These are phyloP conservation scores for Neurospora sp. DNA, from an alignment of 495 filamentous ascomycete species.

Conservation along the genomic window DNA sequence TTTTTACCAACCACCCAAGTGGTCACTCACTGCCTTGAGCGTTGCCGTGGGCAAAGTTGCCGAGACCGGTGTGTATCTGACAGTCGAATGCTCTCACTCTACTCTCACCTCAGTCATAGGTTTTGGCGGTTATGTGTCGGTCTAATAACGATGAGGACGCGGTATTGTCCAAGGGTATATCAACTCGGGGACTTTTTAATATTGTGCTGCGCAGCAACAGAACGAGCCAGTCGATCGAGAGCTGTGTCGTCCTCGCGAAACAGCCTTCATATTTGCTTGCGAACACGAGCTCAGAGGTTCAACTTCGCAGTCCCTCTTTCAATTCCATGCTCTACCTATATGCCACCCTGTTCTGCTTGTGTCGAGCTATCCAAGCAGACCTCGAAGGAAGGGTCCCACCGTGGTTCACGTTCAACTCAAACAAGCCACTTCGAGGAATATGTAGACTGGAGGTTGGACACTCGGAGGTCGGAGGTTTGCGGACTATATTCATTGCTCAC, in stretches of 20 bases:
- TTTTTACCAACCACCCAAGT: not conserved
- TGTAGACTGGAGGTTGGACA: not conserved
- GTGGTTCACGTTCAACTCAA: not conserved
- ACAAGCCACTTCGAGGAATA: not conserved
- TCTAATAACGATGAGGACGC: not conserved
- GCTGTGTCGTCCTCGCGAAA: not conserved
- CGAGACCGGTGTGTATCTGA: not conserved
- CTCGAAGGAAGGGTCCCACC: not conserved
- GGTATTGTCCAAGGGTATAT: not conserved
- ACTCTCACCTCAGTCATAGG: not conserved
- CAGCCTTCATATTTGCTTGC: not conserved
- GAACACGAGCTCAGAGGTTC: not conserved
- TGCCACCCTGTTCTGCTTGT: not conserved
- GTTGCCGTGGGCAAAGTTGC: not conserved
- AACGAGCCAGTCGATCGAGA: not conserved
- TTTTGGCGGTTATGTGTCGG: not conserved
- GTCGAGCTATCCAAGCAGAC: not conserved
- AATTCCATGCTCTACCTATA: not conserved
- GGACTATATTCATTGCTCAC: not conserved
- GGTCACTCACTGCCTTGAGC: not conserved
- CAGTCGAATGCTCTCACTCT: not conserved
- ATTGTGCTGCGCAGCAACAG: not conserved
- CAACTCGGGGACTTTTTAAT: not conserved
- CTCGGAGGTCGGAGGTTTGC: not conserved
- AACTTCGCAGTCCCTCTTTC: not conserved